phyloP scores from a whole-genome alignment of 768 basidiomycete species.

The Leccinum pellstonianum region DNA sequence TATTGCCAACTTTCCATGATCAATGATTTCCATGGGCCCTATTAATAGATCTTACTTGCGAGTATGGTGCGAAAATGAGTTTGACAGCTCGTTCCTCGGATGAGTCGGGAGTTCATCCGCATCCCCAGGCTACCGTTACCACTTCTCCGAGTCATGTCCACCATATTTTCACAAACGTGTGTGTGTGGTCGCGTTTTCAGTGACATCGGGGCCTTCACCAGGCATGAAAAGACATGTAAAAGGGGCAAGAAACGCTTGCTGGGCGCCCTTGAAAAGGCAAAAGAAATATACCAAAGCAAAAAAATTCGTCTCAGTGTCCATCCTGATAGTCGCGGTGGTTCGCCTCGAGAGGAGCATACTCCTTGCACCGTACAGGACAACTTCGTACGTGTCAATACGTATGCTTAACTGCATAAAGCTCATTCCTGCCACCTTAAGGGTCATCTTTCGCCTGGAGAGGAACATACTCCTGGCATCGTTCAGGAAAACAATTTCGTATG shows the following conservation, averaged over 20 bases:
- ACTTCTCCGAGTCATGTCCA: too few relatives aligned
- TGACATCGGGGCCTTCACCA: not conserved
- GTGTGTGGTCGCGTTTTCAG: not conserved
- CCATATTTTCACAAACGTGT: not conserved
- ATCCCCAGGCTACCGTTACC: too few relatives aligned
- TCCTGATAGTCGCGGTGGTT: too few relatives aligned
- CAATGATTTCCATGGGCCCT: too few relatives aligned
- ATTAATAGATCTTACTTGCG: too few relatives aligned
- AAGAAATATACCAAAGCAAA: not conserved
- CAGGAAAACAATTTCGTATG: not conserved
- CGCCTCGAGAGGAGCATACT: too few relatives aligned
- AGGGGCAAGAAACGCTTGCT: not conserved
- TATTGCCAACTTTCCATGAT: too few relatives aligned
- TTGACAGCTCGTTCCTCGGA: too few relatives aligned
- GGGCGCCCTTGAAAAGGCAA: not conserved
- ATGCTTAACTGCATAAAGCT: not conserved
- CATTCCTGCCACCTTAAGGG: not conserved
- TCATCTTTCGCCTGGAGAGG: too few relatives aligned
- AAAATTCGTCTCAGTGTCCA: not conserved
- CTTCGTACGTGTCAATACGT: not conserved
- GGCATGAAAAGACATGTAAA: not conserved
- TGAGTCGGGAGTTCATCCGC: too few relatives aligned
- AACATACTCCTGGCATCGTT: too few relatives aligned
- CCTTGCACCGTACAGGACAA: not conserved
- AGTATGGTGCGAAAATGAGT: too few relatives aligned